A percentile compares a stretch with the other conserved stretches of the same genome.
These are phyloP conservation scores for Leonotis leonurus DNA, from an alignment of 257 asterid species.

Conservation along the genomic window DNA sequence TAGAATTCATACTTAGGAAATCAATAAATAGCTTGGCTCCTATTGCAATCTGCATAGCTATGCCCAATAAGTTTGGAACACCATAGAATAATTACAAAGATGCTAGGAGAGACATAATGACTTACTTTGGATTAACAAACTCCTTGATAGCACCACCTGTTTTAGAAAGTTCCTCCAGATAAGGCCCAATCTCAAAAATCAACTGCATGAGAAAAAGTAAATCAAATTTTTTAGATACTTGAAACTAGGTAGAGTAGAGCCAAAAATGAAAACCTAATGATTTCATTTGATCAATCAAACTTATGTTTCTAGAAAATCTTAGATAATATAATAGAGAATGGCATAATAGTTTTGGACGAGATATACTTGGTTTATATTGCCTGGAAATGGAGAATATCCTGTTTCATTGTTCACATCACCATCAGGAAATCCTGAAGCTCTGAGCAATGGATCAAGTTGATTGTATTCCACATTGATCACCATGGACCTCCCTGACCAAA, in stretches of 20 bases:
- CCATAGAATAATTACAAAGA: background rate
- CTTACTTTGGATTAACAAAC: conserved; percentile 97
- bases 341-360: conserved; percentile 4
- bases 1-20: background rate
- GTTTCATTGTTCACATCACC: conserved; percentile 92
- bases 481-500: conserved; percentile 79
- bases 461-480: conserved; percentile 99
- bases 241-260: background rate
- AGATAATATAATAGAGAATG: conserved; percentile 8
- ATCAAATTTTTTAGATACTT: background rate
- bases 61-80: background rate
- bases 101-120: conserved; percentile 11
- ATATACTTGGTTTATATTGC: conserved; percentile 94
- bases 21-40: background rate
- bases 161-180: conserved; percentile 83
- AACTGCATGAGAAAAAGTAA: conserved; percentile 43
- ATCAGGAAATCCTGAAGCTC: conserved; percentile 87
- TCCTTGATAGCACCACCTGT: conserved; percentile 92
- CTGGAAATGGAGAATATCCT: conserved; percentile 98
- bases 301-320: background rate
- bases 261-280: conserved; percentile 8
- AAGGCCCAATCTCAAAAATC: conserved; percentile 82
- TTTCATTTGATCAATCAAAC: background rate
- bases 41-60: no score
- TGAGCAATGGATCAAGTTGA: conserved; percentile 95